Conservation (phyloP, 2,329 filamentous ascomycete genomes). For the Beauveria sp. region DNA sequence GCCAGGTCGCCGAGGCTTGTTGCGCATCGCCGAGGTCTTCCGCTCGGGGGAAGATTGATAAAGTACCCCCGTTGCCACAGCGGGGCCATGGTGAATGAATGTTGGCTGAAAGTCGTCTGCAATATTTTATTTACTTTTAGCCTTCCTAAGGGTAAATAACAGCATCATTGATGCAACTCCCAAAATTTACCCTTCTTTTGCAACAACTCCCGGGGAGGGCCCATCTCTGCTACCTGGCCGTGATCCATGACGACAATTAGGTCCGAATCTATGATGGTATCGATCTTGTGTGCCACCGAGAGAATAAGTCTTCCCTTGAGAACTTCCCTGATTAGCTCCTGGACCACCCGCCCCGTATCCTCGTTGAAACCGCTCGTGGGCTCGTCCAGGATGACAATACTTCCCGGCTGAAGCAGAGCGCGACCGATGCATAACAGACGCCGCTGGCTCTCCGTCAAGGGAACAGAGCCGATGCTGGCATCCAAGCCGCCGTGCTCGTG, state of each 20-base stretch:
- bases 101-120: no score
- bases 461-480: background rate
- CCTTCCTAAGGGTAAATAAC: background rate
- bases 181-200: background rate
- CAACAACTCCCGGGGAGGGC: constrained; percentile 8
- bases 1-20: no score
- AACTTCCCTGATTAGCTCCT: constrained; percentile 26
- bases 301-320: constrained; percentile 40
- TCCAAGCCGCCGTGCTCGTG: background rate
- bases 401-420: background rate
- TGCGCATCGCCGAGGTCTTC: no score
- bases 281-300: constrained; percentile 25
- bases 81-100: no score
- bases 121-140: no score
- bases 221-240: constrained; percentile 13
- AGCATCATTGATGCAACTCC: background rate
- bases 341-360: constrained; percentile 19
- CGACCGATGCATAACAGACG: constrained; percentile 1
- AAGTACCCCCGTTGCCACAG: no score
- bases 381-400: constrained; percentile 6
- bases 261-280: constrained; percentile 33
- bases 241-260: constrained; percentile 13
- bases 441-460: background rate
- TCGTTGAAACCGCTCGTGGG: constrained; percentile 2
- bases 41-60: no score